Base-by-base conservation (phyloP, 140 eudicot genomes). In the Anethum foeniculum region DNA sequence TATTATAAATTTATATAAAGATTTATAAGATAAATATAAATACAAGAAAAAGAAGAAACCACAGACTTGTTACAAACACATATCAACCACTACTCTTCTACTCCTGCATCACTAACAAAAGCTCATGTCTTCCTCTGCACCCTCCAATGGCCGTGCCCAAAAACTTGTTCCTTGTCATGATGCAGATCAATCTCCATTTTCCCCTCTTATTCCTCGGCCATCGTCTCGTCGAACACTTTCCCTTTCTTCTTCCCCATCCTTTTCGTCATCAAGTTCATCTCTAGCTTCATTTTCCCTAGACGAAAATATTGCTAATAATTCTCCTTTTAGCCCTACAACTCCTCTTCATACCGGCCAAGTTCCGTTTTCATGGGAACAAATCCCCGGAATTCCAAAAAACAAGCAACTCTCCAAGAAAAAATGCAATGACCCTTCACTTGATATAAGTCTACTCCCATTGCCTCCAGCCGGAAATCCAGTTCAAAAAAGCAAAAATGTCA, bases 331-430 rank as follows among this genome's bases (percentile, higher is more conserved):
- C 78, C 86, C 89, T 71, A 44, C 82, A 52, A 81, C 89, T 15
- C 77, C 86, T 64, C 84, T 89, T 0, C 41, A 51, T 81, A 83
- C 88, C 16, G 90, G 94, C 7, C 62, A 27, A 1, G 84, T 89
- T 76, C 97, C 97, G 12, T 93, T 93, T 75, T 88, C 96, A 0
- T 93, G 97, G 97, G 97, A 93, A 67, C 75, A 89, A 81, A 78
- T 88, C 19, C 97, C 97, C 36, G 97, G 97, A 71, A 93, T 90
- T 39, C 89, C 97, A 9, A 90, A 89, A 13, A 82, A 23, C 7
- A 43, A 82, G 82, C 81, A 82, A 77, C 1, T 4, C 51, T 67
- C 85, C 77, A 62, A 62, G 34, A 62, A 62, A 62, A 62, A 62
- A 25, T 62, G 69, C 34, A 79, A 41, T 8, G 82, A 89, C 23